phyloP scores from a whole-genome alignment of 2,329 filamentous ascomycete species.

The Fusarium illudens region DNA sequence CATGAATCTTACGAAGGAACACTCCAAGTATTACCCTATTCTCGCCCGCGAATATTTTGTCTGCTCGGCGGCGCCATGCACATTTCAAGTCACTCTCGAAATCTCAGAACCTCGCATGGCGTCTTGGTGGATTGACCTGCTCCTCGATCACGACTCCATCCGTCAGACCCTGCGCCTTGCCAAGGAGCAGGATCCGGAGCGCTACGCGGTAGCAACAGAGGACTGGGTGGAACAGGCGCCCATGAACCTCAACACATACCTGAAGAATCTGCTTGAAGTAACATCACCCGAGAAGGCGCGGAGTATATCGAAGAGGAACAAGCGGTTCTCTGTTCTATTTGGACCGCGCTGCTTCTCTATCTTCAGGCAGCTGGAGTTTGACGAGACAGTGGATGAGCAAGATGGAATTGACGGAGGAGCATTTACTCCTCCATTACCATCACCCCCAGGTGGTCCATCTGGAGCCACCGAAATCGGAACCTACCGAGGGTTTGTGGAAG shows the following conservation, averaged over 20 bases:
- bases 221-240: constrained; percentile 53
- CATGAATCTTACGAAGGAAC: constrained; percentile 34
- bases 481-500: constrained; percentile 58
- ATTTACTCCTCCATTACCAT: constrained; percentile 48
- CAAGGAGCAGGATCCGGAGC: constrained; percentile 55
- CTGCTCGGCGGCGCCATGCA: constrained; percentile 55
- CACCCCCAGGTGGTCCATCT: constrained; percentile 46
- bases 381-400: constrained; percentile 49
- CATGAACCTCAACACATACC: constrained; percentile 59
- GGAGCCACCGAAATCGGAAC: constrained; percentile 51
- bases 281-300: constrained; percentile 48
- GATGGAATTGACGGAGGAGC: constrained; percentile 52
- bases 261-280: constrained; percentile 58
- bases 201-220: constrained; percentile 56
- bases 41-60: constrained; percentile 49
- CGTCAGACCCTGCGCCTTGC: constrained; percentile 50
- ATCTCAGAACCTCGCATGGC: constrained; percentile 60
- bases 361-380: constrained; percentile 60
- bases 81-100: constrained; percentile 55
- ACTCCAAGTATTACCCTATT: constrained; percentile 51
- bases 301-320: constrained; percentile 65
- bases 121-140: constrained; percentile 51
- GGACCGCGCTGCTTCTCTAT: constrained; percentile 59
- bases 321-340: constrained; percentile 64
- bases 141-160: constrained; percentile 58